Base-by-base conservation (phyloP, 257 asterid genomes). In the Ilex asprella region DNA sequence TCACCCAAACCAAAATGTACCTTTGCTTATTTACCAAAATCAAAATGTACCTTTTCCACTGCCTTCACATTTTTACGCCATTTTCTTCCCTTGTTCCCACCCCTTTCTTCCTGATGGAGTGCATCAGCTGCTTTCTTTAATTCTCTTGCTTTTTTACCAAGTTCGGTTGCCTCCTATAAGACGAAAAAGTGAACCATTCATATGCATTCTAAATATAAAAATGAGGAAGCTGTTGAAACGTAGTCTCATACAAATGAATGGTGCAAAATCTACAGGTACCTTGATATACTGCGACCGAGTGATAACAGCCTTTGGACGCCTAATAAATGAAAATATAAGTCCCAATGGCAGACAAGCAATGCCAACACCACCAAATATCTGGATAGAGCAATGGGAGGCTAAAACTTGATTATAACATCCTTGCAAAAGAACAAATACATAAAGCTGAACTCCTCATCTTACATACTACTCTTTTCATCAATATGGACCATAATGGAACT, bases 251-350 rank as follows among this genome's bases (percentile, higher is more conserved):
- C 7, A 53, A n/a, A 7, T 12, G 10, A 7, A 49, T 15, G 16
- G 6, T 49, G 54, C 54, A 58, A 14, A 50, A 57, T 43, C 31
- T 44, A 55, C 57, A 70, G 69, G 54, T 75, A 92, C 99, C 97
- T 87, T 93, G 76, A 93, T 93, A 83, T 93, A 93, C 75, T 93
- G 99, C 12, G 99, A 93, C 55, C 99, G 96, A 55, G 97, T 93
- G 59, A 93, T 93, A 61, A 93, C 99, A 70, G 99, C 99, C 94
- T 87, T 93, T 60, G 99, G 99, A 66, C 99, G 96, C 71, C 97
- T 86, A 69, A 89, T 53, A 76, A 93, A 93, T 56, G 99, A 87
- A 79, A 81, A 87, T 72, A 93, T 87, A 60, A 93, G 91, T 61
- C 99, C 96, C 80, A 93, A 63, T 10, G 99, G 99, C 41, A 89